These are phyloP conservation scores for Leccinum sublutescens DNA, from an alignment of 768 basidiomycete species.

Conservation along the genomic window DNA sequence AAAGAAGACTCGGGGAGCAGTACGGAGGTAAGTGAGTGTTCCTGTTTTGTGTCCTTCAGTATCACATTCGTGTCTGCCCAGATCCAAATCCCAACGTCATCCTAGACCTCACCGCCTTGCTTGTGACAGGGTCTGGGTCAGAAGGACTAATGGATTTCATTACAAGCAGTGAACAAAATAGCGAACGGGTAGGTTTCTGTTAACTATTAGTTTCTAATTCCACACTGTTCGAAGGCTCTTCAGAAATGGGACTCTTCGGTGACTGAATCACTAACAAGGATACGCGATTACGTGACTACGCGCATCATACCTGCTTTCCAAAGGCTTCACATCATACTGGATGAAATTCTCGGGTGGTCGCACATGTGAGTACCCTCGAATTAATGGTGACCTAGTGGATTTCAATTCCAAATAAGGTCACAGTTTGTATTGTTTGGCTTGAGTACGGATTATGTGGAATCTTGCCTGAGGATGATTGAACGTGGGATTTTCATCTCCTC, in stretches of 20 bases:
- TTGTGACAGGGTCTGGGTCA: slow-evolving; percentile 70
- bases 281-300: slow-evolving; percentile 73
- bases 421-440: slow-evolving; percentile 58
- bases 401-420: slow-evolving; percentile 43
- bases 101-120: slow-evolving; percentile 66
- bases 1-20: slow-evolving; percentile 61
- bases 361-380: slow-evolving; percentile 49
- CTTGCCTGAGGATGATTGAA: slow-evolving; percentile 51
- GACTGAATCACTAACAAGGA: slow-evolving; percentile 63
- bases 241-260: slow-evolving; percentile 82
- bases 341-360: slow-evolving; percentile 80
- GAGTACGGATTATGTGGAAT: slow-evolving; percentile 44
- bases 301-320: slow-evolving; percentile 73
- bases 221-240: slow-evolving; percentile 51
- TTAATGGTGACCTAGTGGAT: slow-evolving; percentile 8
- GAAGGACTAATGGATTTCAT: slow-evolving; percentile 73
- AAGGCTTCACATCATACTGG: slow-evolving; percentile 69
- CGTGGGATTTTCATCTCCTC: slow-evolving; percentile 61
- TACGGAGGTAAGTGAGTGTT: slow-evolving; percentile 61
- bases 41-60: slow-evolving; percentile 8
- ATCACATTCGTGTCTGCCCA: slow-evolving; percentile 29
- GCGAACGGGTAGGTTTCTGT: slow-evolving; percentile 60
- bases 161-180: slow-evolving; percentile 75
- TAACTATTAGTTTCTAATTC: slow-evolving; percentile 16
- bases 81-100: slow-evolving; percentile 63